phyloP scores from a whole-genome alignment of 148 eudicot genomes.

The Rhododendron vialii region DNA sequence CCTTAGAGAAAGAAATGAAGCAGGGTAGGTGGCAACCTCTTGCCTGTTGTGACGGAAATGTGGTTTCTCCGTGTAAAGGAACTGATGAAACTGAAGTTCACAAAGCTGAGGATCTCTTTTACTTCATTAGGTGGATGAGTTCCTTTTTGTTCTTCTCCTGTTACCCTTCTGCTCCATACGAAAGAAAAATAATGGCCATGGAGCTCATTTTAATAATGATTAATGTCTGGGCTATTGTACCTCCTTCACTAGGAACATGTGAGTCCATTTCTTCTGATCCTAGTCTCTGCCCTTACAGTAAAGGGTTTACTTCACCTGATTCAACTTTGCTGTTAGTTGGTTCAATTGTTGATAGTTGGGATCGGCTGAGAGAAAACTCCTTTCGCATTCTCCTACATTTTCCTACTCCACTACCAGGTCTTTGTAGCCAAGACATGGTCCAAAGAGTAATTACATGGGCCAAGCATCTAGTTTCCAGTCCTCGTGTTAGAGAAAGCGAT shows the following conservation, averaged over 20 bases:
- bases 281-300: slow-evolving; percentile 53
- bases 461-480: slow-evolving; percentile 80
- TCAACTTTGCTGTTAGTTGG: slow-evolving; percentile 81
- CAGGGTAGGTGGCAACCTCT: slow-evolving; percentile 67
- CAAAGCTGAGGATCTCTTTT: slow-evolving; percentile 64
- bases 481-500: slow-evolving; percentile 99
- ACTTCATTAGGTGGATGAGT: slow-evolving; percentile 87
- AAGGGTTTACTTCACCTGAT: slow-evolving; percentile 70
- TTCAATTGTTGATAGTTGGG: slow-evolving; percentile 98
- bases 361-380: slow-evolving; percentile 82
- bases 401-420: slow-evolving; percentile 93
- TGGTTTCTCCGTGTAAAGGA: slow-evolving; percentile 18
- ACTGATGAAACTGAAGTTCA: slow-evolving; percentile 26
- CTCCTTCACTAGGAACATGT: slow-evolving; percentile 31
- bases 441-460: slow-evolving; percentile 71
- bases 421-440: slow-evolving; percentile 49
- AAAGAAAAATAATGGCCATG: slow-evolving; percentile 97
- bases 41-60: slow-evolving; percentile 21
- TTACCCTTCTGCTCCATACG: slow-evolving; percentile 98
- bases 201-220: slow-evolving; percentile 81
- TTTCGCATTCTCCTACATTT: slow-evolving; percentile 68
- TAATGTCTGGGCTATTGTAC: slow-evolving; percentile 73
- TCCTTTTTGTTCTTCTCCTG: slow-evolving; percentile 83
- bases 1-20: slow-evolving; percentile 82
- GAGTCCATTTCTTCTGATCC: slow-evolving; percentile 33